phyloP scores from a whole-genome alignment of 768 basidiomycete species.

The Serendipita vermifera region DNA sequence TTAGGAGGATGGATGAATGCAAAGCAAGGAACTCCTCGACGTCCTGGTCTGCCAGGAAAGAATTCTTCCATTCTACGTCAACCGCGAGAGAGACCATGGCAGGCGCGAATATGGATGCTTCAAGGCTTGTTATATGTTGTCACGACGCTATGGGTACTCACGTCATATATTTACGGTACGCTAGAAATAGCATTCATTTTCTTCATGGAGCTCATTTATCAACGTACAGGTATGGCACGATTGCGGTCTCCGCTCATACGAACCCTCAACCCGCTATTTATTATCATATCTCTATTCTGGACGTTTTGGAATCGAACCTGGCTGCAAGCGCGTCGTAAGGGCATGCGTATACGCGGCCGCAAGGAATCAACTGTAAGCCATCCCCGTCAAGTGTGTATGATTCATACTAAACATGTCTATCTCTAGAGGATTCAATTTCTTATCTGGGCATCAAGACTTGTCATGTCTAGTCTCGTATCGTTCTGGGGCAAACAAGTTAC shows the following conservation, averaged over 20 bases:
- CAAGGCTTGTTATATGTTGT: slow-evolving; percentile 55
- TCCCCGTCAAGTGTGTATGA: not conserved
- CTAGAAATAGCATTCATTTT: slow-evolving; percentile 17
- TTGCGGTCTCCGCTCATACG: slow-evolving; percentile 27
- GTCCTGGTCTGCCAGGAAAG: slow-evolving; percentile 30
- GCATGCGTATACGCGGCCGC: slow-evolving; percentile 15
- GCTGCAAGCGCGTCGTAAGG: slow-evolving; percentile 30
- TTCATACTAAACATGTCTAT: not conserved
- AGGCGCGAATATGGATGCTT: slow-evolving; percentile 52
- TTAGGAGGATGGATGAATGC: slow-evolving; percentile 57
- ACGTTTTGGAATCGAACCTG: slow-evolving; percentile 82
- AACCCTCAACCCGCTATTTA: slow-evolving; percentile 29
- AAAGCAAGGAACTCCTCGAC: slow-evolving; percentile 36
- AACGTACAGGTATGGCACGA: slow-evolving; percentile 7
- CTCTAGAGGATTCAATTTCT: slow-evolving; percentile 1
- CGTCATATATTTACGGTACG: slow-evolving; percentile 38
- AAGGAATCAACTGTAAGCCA: slow-evolving; percentile 20
- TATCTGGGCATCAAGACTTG: not conserved
- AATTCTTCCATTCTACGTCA: slow-evolving; percentile 28
- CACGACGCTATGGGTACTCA: slow-evolving; percentile 32
- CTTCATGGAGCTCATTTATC: slow-evolving; percentile 23
- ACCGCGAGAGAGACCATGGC: slow-evolving; percentile 33
- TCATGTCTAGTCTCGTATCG: not conserved
- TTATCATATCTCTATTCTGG: slow-evolving; percentile 56
- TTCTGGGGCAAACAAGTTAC: slow-evolving; percentile 8